Evolutionary conservation across 768 basidiomycete species (phyloP), one percentile per base, ranked within the genome.

Genomic region (Rhizopogon salebrosus): DNA sequence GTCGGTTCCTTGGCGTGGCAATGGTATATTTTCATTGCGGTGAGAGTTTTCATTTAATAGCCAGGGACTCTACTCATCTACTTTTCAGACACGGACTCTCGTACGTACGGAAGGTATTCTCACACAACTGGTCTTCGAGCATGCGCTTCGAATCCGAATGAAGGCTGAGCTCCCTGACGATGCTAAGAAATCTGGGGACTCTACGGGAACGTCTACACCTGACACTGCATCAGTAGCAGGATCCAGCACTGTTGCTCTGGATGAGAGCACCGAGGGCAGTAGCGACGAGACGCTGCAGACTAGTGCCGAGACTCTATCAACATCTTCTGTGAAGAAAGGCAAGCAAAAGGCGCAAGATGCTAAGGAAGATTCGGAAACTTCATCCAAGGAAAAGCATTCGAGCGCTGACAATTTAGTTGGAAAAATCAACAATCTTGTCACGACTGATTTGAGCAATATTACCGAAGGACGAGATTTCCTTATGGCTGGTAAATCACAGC

Each of bases 361-460:
- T 11, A 27, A 27, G 14, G 49, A 51, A 16, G 54, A 36, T n/a
- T 13, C 22, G 8, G 42, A 31, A 7, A 27, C 7, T 18, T 20
- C 11, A 26, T 3, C 49, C 8, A 46, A 43, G n/a, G n/a, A n/a
- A 40, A 40, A 31, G 35, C 35, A 39, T 14, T 56, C 55, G 5
- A 69, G 68, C 41, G 63, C 67, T 10, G 70, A 68, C 8, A 83
- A 85, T 60, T 66, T 88, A 18, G 78, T 83, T 35, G 89, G 90
- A 9, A 87, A 81, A 62, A 83, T 92, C 63, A 91, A 86, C 64
- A 91, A 89, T 51, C 69, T 90, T 6, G 79, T 88, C 31, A 82
- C 87, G 7, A 82, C 83, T 43, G 64, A 55, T 48, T 48, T 48
- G 40, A 49, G 29, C 14, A 61, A 60, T 20, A 46, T 60, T 22